Percentiles rank a stretch among this genome's conserved stretches.
These are phyloP conservation scores for Lanmaoa rubissima DNA, from an alignment of 768 basidiomycete species.

Conservation along the genomic window DNA sequence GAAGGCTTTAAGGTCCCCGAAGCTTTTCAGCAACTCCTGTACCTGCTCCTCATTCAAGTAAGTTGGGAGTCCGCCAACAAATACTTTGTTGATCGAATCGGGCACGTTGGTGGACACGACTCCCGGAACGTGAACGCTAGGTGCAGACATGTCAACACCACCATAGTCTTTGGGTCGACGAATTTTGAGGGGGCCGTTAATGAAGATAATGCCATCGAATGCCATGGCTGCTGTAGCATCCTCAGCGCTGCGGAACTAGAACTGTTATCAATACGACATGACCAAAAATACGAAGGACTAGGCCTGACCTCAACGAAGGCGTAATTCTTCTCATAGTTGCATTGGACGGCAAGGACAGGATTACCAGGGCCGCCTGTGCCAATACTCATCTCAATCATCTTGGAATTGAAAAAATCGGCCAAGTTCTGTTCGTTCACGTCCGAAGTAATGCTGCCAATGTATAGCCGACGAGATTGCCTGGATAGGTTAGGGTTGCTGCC, in stretches of 20 bases:
- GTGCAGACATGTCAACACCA: slow-evolving; percentile 62
- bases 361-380: slow-evolving; percentile 84
- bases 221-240: slow-evolving; percentile 97
- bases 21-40: slow-evolving; percentile 94
- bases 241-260: slow-evolving; percentile 95
- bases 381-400: slow-evolving; percentile 91
- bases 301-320: slow-evolving; percentile 90
- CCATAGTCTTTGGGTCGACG: slow-evolving; percentile 97
- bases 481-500: slow-evolving; percentile 86
- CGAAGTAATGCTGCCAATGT: slow-evolving; percentile 95
- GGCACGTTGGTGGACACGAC: slow-evolving; percentile 96
- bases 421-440: slow-evolving; percentile 93
- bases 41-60: slow-evolving; percentile 99
- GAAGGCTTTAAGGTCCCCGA: slow-evolving; percentile 97
- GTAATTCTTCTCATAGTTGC: slow-evolving; percentile 98
- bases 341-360: slow-evolving; percentile 89
- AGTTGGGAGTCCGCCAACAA: slow-evolving; percentile 92
- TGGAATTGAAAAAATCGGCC: slow-evolving; percentile 90
- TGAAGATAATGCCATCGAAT: slow-evolving; percentile 95
- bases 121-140: slow-evolving; percentile 84
- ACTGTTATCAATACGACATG: slow-evolving; percentile 10
- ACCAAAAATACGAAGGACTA: background rate
- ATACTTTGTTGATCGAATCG: slow-evolving; percentile 97
- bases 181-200: slow-evolving; percentile 94
- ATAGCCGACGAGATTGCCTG: slow-evolving; percentile 90